Base-by-base conservation (phyloP, 2,329 filamentous ascomycete genomes). In the Capronia americana region DNA sequence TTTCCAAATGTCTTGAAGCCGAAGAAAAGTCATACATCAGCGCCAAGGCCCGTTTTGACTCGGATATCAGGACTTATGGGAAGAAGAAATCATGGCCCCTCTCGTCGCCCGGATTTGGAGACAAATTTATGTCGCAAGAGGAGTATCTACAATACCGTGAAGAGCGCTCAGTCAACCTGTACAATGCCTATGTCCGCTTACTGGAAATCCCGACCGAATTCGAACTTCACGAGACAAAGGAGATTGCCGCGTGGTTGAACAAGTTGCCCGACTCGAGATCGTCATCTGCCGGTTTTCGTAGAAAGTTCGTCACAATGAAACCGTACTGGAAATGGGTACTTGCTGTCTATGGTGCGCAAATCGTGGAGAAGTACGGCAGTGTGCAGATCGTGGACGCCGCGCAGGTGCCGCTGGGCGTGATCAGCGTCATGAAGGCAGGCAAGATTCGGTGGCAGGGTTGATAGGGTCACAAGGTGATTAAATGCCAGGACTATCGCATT, bases 281-380 rank as follows among this genome's bases (percentile, higher is more conserved):
- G 69, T 70, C 38, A 57, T 46, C 54, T 48, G 46, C 54, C 1
- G 59, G 59, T 14, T 64, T 57, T n/a, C 61, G 24, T 75, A 69
- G 5, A n/a, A 48, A 12, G 11, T 81, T 77, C 76, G 0, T 7
- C 1, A n/a, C 17, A 3, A 81, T 81, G 79, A 71, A 75, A 1
- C 73, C 79, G 11, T 82, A 82, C 63, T 82, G 80, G 79, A 74
- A 74, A 61, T 81, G 79, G 79, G 74, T 78, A 3, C 77, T 77
- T 6, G 78, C 79, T 64, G 61, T 80, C 53, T 81, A 82, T 59
- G 74, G 77, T 46, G 70, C 68, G 10, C 79, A 79, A 54, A 80
- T 81, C 75, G 73, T 80, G 30, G 71, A 73, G 30, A 77, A 73
- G 24, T 81, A 79, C 69, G 79, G 79, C 20, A 73, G 76, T 61